phyloP scores from a whole-genome alignment of 2,329 filamentous ascomycete genomes.

The Aureobasidium melanogenum region DNA sequence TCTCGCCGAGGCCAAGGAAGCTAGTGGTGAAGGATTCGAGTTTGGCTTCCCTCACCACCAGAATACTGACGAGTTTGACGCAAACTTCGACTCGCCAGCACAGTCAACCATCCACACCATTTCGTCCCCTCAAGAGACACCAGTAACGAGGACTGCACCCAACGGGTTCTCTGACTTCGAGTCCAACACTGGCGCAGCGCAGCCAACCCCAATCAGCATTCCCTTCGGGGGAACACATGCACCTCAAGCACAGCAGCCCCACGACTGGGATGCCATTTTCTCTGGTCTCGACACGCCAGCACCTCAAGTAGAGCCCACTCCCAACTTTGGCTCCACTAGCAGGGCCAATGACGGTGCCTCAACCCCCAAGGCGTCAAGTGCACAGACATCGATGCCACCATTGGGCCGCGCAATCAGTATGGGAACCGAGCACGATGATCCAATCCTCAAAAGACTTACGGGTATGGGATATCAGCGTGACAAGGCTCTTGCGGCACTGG shows the following conservation, averaged over 20 bases:
- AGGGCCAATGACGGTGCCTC: slow-evolving; percentile 15
- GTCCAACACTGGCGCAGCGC: slow-evolving; percentile 12
- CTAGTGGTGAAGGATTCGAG: slow-evolving; percentile 46
- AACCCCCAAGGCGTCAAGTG: slow-evolving; percentile 10
- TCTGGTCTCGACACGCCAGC: slow-evolving; percentile 59
- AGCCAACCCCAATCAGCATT: slow-evolving; percentile 21
- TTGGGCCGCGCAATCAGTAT: slow-evolving; percentile 62
- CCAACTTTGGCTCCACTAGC: background rate
- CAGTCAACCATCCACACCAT: slow-evolving; percentile 39
- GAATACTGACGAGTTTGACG: slow-evolving; percentile 65
- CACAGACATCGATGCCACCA: slow-evolving; percentile 25
- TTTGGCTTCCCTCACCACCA: slow-evolving; percentile 44
- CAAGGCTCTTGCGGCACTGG: slow-evolving; percentile 69
- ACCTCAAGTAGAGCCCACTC: background rate
- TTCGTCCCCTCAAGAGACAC: slow-evolving; percentile 30
- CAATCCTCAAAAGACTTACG: slow-evolving; percentile 80
- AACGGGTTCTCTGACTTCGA: slow-evolving; percentile 23
- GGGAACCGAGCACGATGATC: slow-evolving; percentile 77
- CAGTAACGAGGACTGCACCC: slow-evolving; percentile 21
- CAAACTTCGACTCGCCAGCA: slow-evolving; percentile 63
- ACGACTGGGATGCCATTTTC: slow-evolving; percentile 96
- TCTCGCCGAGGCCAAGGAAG: slow-evolving; percentile 75
- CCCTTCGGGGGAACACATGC: slow-evolving; percentile 14
- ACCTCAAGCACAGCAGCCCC: slow-evolving; percentile 33
- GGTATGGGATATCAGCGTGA: slow-evolving; percentile 76